A percentile compares a stretch with the other conserved stretches of the same genome.
phyloP scores from a whole-genome alignment of 2,329 filamentous ascomycete species.

The Gaeumannomyces tritici region DNA sequence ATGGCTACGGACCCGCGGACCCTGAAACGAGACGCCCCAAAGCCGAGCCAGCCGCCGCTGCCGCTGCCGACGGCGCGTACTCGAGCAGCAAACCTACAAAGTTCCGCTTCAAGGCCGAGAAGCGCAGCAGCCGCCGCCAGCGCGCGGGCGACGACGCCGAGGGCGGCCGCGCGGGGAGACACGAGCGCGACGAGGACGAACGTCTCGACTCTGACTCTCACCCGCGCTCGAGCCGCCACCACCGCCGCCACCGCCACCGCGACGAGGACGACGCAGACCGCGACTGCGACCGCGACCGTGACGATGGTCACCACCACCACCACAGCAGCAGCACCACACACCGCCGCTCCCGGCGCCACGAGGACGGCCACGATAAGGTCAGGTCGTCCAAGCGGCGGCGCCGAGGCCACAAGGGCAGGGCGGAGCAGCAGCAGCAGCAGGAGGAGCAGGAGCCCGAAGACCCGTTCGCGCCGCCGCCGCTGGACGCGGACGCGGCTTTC shows the following conservation, averaged over 20 bases:
- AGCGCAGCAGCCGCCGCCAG: conserved; percentile 9
- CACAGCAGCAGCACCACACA: neutral
- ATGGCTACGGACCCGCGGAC: neutral
- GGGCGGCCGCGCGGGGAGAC: conserved; percentile 5
- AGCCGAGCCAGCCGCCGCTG: conserved; percentile 6
- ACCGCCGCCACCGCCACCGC: conserved; percentile 14
- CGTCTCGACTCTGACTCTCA: too few relatives aligned
- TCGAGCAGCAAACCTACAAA: conserved; percentile 12
- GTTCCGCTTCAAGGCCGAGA: conserved; percentile 32
- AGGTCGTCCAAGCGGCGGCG: neutral
- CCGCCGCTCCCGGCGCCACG: neutral
- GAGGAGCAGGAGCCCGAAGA: conserved; percentile 17
- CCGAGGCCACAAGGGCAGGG: neutral
- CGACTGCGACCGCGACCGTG: conserved; percentile 11
- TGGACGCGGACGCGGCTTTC: conserved; percentile 70
- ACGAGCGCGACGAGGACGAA: conserved; percentile 5
- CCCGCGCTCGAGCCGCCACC: too few relatives aligned
- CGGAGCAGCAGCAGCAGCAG: neutral
- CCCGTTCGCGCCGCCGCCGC: conserved; percentile 32
- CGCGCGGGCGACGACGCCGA: conserved; percentile 14
- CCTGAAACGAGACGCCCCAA: neutral
- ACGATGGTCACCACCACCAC: conserved; percentile 4
- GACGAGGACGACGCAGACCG: conserved; percentile 14
- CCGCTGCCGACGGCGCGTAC: neutral
- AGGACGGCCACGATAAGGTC: neutral